These are phyloP conservation scores for Podaxis sp. DNA, from an alignment of 768 basidiomycete genomes.

Conservation along the genomic window DNA sequence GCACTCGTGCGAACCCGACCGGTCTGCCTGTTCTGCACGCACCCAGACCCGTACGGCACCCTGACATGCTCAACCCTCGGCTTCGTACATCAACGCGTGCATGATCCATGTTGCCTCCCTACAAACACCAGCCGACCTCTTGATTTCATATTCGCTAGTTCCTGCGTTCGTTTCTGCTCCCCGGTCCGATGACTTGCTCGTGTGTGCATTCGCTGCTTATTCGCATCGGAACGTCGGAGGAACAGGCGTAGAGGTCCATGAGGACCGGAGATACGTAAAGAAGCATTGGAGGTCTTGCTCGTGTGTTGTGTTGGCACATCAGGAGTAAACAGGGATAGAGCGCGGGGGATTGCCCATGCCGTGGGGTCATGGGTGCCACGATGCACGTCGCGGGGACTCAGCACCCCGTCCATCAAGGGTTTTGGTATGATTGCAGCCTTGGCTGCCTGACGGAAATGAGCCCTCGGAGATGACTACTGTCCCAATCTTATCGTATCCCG, in stretches of 20 bases:
- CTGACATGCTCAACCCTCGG: constrained; percentile 11
- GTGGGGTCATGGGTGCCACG: background rate
- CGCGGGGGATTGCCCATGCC: background rate
- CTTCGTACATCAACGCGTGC: constrained; percentile 15
- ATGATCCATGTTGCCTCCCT: background rate
- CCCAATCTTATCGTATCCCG: background rate
- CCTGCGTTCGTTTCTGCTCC: background rate
- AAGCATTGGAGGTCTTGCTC: background rate
- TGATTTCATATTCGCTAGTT: background rate
- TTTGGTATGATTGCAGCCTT: background rate
- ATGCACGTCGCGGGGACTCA: background rate
- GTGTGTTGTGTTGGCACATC: background rate
- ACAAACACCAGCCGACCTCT: background rate
- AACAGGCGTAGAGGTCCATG: background rate
- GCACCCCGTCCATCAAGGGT: background rate
- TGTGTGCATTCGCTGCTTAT: background rate
- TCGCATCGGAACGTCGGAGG: background rate
- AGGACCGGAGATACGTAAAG: background rate
- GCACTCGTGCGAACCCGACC: background rate
- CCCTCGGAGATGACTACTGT: background rate
- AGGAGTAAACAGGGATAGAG: background rate
- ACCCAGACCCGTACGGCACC: constrained; percentile 1
- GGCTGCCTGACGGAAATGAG: background rate
- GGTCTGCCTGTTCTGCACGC: background rate
- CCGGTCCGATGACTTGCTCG: background rate